phyloP scores from a whole-genome alignment of 75 land plant species.

The Selaginella moellendorffii region DNA sequence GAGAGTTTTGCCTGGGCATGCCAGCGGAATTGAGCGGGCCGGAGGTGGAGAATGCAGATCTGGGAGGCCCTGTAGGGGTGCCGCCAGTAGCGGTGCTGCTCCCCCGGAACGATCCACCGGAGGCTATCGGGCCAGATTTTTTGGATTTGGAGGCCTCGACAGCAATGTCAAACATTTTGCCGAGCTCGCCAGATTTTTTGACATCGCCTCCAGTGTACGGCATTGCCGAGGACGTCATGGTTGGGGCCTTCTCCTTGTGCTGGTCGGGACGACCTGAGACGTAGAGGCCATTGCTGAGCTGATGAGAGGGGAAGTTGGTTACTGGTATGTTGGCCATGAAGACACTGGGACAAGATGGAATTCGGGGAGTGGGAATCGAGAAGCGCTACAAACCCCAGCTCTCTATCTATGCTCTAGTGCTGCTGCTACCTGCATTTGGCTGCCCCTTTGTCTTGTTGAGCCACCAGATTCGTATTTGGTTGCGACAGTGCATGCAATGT shows the following conservation, averaged over 20 bases:
- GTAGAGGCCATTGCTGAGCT: conserved; percentile 74
- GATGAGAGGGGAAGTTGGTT: conserved; percentile 25
- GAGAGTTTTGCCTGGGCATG: background rate
- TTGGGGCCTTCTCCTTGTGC: conserved; percentile 42
- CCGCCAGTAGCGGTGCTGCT: conserved; percentile 32
- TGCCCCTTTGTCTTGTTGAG: no score
- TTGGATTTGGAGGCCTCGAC: conserved; percentile 16
- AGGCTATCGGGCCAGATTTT: conserved; percentile 15
- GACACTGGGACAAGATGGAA: no score
- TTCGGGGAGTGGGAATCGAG: no score
- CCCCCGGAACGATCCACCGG: conserved; percentile 20
- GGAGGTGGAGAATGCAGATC: conserved; percentile 1
- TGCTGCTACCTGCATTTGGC: no score
- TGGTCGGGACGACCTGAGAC: conserved; percentile 67
- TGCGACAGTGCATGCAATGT: no score
- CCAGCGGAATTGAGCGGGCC: background rate
- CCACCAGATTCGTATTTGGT: no score
- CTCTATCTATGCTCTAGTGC: no score
- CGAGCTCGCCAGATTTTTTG: conserved; percentile 59
- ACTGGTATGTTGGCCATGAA: background rate
- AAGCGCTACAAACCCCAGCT: no score
- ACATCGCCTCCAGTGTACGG: conserved; percentile 70
- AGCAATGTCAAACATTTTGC: conserved; percentile 57
- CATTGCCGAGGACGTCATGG: conserved; percentile 42
- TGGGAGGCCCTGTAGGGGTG: background rate